Evolutionary conservation across 345 rosid genomes (phyloP).

Genomic region (Salix udensis): DNA sequence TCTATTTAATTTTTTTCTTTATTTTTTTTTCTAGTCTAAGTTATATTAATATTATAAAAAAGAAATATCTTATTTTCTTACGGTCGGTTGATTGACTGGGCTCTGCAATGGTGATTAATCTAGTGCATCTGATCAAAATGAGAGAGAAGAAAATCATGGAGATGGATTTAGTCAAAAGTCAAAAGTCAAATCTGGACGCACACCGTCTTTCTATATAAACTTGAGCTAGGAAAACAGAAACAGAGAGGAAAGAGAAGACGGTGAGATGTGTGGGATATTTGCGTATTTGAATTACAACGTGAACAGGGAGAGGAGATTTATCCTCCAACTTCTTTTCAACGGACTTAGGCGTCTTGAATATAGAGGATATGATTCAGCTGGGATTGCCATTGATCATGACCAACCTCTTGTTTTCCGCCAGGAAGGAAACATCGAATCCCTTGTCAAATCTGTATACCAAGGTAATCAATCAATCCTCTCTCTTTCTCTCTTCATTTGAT

Average conservation of each 20-base stretch:
- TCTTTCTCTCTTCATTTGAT: not conserved
- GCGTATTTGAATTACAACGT: constrained; percentile 84
- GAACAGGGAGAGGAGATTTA: constrained; percentile 61
- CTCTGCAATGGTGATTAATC: too few species aligned
- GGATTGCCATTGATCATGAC: constrained; percentile 63
- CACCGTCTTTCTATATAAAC: not conserved
- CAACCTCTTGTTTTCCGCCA: constrained; percentile 74
- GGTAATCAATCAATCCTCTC: constrained; percentile 30
- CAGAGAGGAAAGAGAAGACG: not conserved
- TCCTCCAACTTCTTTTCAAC: constrained; percentile 86
- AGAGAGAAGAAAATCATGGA: too few species aligned
- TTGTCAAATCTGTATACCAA: constrained; percentile 81
- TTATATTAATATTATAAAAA: too few species aligned
- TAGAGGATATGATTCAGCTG: constrained; percentile 94
- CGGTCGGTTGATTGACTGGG: too few species aligned
- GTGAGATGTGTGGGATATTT: constrained; percentile 82
- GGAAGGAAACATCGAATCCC: constrained; percentile 93
- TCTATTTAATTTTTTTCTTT: too few species aligned
- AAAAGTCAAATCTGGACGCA: constrained; percentile 1
- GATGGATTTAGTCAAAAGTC: not conserved
- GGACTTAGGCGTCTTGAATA: constrained; percentile 96
- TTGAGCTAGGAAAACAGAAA: not conserved
- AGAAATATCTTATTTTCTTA: too few species aligned
- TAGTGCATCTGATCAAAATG: too few species aligned
- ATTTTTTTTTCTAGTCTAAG: too few species aligned